Evolutionary conservation across 2,329 filamentous ascomycete species (phyloP), one percentile per base, ranked within the genome.

Genomic region (Chaetomium olivaceum): DNA sequence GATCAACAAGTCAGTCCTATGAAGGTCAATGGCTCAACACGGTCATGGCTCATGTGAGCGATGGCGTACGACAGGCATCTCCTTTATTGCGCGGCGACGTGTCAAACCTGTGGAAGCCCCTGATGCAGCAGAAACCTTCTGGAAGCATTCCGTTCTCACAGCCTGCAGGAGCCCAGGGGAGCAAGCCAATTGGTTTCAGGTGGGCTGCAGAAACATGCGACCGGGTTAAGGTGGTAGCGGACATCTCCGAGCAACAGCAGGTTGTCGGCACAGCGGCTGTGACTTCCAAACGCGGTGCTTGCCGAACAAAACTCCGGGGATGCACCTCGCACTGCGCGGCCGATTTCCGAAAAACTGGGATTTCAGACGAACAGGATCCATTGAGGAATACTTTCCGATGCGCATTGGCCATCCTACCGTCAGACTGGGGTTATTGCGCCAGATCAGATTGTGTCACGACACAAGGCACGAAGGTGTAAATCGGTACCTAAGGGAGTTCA

Each of bases 91-190:
- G 31, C 8, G 16, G 25, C 27, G 25, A 43, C 39, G 16, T 33
- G 11, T 36, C 29, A 58, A 52, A 39, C 31, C 27, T 29, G 27
- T 29, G 33, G 33, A 23, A 8, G 23, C 51, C 51, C 23, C 52
- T 29, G 52, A 48, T 58, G 63, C 64, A 31, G 33, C 48, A 58
- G 67, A 68, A 67, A 23, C 21, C 58, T 69, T 69, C 67, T 67
- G 39, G 67, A 69, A 69, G 58, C 21, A 36, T 67, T 62, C 65
- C 55, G 51, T 54, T 50, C 39, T 43, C 39, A 16, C 39, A 43
- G 16, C 39, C 39, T 43, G 39, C 39, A 19, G 39, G 39, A 43
- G 39, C 39, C 39, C 39, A 27, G 16, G 14, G 63, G 58, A 62
- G 23, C 31, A 11, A 43, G 43, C 51, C 58, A 50, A 66, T 62